Evolutionary conservation across 139 green algal species (phyloP).

Genomic region (Volvox reticuliferus): DNA sequence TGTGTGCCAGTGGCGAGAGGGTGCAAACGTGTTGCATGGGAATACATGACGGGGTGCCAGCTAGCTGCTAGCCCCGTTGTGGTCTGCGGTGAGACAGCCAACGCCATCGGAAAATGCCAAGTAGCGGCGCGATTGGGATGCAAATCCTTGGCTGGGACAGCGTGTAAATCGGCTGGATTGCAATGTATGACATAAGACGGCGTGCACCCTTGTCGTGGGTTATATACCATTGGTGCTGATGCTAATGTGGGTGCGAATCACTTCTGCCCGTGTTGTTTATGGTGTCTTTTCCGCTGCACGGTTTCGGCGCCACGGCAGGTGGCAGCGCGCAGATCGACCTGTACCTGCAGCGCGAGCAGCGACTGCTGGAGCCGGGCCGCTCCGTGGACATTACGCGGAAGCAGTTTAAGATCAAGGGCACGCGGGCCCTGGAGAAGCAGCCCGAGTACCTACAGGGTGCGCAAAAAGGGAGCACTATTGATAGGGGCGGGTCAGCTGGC

Average conservation of each 20-base stretch:
- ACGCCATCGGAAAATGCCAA: too few relatives aligned
- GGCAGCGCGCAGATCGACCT: conserved; percentile 36
- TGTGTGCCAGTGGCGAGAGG: neutral
- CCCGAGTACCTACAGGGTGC: conserved; percentile 75
- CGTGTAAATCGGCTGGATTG: too few relatives aligned
- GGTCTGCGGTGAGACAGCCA: too few relatives aligned
- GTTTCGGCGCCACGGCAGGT: neutral
- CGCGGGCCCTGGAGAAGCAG: conserved; percentile 72
- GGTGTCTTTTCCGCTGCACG: too few relatives aligned
- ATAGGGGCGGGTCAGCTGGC: neutral
- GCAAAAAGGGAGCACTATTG: neutral
- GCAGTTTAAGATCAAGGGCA: conserved; percentile 67
- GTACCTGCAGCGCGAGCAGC: conserved; percentile 70
- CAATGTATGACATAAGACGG: too few relatives aligned
- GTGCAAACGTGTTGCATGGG: neutral
- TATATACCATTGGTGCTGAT: neutral
- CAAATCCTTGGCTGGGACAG: too few relatives aligned
- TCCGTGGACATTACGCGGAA: conserved; percentile 74
- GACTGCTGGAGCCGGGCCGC: conserved; percentile 59
- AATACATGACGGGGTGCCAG: too few relatives aligned
- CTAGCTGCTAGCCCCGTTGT: too few relatives aligned
- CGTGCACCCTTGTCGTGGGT: neutral
- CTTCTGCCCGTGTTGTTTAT: neutral
- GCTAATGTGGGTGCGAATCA: neutral
- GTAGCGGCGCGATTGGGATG: too few relatives aligned